Percentiles rank a stretch among this genome's conserved stretches.
phyloP scores from a whole-genome alignment of 2,329 filamentous ascomycete species.

The Periconia digitata region DNA sequence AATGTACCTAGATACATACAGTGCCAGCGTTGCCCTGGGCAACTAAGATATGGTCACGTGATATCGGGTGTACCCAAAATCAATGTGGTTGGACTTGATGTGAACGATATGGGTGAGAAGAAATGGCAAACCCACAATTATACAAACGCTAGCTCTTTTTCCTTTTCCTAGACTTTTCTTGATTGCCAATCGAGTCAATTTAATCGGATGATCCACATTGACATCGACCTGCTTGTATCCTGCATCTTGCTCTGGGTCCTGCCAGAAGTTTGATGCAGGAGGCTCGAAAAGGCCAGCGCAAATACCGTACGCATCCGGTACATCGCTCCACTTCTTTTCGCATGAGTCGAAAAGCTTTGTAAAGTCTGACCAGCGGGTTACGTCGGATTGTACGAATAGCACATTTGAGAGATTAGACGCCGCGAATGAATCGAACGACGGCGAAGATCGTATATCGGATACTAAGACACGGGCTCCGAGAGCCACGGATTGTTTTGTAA shows the following conservation, averaged over 20 bases:
- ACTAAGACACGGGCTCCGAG: slow-evolving; percentile 27
- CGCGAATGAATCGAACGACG: slow-evolving; percentile 20
- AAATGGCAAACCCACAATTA: slow-evolving; percentile 24
- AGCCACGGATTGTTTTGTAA: slow-evolving; percentile 29
- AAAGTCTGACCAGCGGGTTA: slow-evolving; percentile 30
- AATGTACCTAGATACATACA: not conserved
- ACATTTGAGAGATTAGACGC: slow-evolving; percentile 22
- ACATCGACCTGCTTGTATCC: slow-evolving; percentile 33
- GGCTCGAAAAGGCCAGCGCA: slow-evolving; percentile 36
- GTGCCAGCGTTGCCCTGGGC: too few relatives aligned
- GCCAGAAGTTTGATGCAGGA: slow-evolving; percentile 33
- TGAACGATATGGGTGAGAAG: not conserved
- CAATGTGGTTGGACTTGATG: not conserved
- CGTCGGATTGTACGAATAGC: slow-evolving; percentile 30
- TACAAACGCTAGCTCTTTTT: slow-evolving; percentile 34
- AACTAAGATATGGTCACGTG: too few relatives aligned
- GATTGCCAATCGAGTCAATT: slow-evolving; percentile 32
- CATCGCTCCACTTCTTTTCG: slow-evolving; percentile 32
- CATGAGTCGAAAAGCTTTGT: slow-evolving; percentile 25
- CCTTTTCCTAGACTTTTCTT: slow-evolving; percentile 26
- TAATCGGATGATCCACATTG: slow-evolving; percentile 35
- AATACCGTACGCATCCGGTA: slow-evolving; percentile 36
- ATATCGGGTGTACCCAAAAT: not conserved
- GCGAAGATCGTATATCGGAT: slow-evolving; percentile 26
- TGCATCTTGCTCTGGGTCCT: slow-evolving; percentile 27